Base-by-base conservation (phyloP, 2,329 filamentous ascomycete genomes). In the Aspergillus quadricinctus region DNA sequence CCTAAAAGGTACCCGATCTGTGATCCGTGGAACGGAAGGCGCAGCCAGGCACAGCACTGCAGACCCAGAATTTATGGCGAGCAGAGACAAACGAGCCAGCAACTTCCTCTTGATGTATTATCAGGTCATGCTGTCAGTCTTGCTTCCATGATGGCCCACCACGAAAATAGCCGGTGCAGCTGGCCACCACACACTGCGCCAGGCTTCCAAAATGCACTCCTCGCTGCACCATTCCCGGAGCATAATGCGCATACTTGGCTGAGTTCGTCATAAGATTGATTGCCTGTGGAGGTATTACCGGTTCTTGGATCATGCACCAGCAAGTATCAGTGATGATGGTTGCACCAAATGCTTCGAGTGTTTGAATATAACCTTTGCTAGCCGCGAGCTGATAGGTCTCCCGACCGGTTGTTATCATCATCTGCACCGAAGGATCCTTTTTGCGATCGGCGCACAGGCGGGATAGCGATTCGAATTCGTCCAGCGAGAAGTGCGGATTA, bases 271-370 rank as follows among this genome's bases (percentile, higher is more conserved):
- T 72, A 54, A 80, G 72, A 1, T 62, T 68, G 2, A 62, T 61
- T 0, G 64, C 57, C 2, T 50, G 9, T 0, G 6, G 37, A 3
- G 66, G 68, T 8, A 79, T 73, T 0, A 75, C 61, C 0, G 77
- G 75, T 48, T 78, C 74, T 0, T 56, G 54, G 17, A 79, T 71
- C 74, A 80, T 77, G 57, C 77, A 80, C 77, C 77, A 80, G 53
- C 77, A 80, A 0, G 76, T 79, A 57, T 80, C 77, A 0, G 73
- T 79, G 11, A 79, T 64, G 4, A 78, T 52, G 23, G 67, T 63
- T 1, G 65, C 75, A 0, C 78, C 77, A 51, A 78, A 78, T 0
- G 14, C 35, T 14, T 74, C 63, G 1, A 80, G 41, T 6, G 51
- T 51, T 0, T 61, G 55, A 2, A 75, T 52, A 5, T 69, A 57